Evolutionary conservation across 2,329 filamentous ascomycete genomes (phyloP).

Genomic region (Penicillium sp.): DNA sequence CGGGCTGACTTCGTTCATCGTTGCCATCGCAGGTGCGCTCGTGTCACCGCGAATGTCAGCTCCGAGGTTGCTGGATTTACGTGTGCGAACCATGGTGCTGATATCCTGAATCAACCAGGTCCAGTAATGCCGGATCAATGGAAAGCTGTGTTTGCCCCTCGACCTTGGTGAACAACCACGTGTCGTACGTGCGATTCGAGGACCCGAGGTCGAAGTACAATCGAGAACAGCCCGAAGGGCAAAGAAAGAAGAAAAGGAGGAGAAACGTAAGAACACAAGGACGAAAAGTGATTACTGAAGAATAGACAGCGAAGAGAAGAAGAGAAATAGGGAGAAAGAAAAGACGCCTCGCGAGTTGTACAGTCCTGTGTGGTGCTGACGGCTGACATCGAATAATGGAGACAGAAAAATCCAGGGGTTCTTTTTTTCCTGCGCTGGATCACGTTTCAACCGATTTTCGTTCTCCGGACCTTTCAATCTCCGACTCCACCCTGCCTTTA

Average conservation of each 20-base stretch:
- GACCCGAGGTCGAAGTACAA: not conserved
- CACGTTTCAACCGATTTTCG: conserved; percentile 8
- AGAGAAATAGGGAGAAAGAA: conserved; percentile 1
- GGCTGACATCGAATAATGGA: conserved; percentile 17
- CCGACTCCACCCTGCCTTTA: conserved; percentile 2
- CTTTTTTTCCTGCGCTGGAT: conserved; percentile 13
- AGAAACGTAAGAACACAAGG: not conserved
- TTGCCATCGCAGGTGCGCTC: conserved; percentile 52
- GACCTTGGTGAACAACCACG: not conserved
- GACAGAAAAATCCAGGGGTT: conserved; percentile 17
- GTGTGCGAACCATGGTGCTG: conserved; percentile 44
- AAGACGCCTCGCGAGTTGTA: not conserved
- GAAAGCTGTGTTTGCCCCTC: not conserved
- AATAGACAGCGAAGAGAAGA: conserved; percentile 10
- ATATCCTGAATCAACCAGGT: not conserved
- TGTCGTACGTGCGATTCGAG: conserved; percentile 5
- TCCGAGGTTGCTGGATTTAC: conserved; percentile 51
- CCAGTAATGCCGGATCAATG: not conserved
- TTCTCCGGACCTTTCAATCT: conserved; percentile 2
- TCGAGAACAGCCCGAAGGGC: not conserved
- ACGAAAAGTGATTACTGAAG: not conserved
- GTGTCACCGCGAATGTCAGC: conserved; percentile 55
- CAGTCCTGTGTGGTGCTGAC: not conserved
- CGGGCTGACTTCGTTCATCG: conserved; percentile 45
- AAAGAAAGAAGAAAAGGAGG: conserved; percentile 1